Evolutionary conservation across 257 asterid genomes (phyloP), one percentile per base, ranked within the genome.

Genomic region (Anisodus acutangulus): DNA sequence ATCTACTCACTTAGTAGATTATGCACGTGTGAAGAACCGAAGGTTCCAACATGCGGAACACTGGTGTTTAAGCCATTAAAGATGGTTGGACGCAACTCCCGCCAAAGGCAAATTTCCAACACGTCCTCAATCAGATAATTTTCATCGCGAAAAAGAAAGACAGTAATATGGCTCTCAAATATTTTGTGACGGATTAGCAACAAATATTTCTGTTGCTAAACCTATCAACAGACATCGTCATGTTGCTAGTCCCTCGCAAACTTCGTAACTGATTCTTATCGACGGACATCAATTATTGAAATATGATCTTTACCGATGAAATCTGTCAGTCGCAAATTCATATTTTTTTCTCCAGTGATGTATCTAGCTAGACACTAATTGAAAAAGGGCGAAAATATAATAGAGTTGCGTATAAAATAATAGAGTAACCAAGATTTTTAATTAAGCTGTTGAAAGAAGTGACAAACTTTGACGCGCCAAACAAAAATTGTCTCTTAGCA

Each of bases 381-480:
- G 1, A 7, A 35, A 39, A 39, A 39, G 2, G 15, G 39, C 13
- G 13, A 69, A 39, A 39, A 69, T 69, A 69, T 69, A 37, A 68
- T 37, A 68, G 3, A 11, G 45, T 64, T 64, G 45, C 47, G 4
- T 31, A 13, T 68, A 35, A 68, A 15, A 68, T 15, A 68, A 68
- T 68, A 37, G 13, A 39, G 53, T 15, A 39, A 39, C 13, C 78
- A 68, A 68, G 76, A 37, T 31, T 12, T 68, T 68, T 0, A 68
- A 15, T 22, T 22, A 22, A 22, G 26, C 1, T 6, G 49, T 68
- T 68, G 76, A 68, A 68, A 37, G 53, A 1, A 3, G 15, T 68
- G 76, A 68, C 76, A 68, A 68, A 68, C 78, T 68, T 68, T 68
- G 53, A 68, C 39, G 53, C 51, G 26, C 37, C 76, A 68, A 39